Percentiles rank a stretch among this genome's conserved stretches.
Conservation (phyloP, 2,329 filamentous ascomycete species). For the Ophiostoma fasciatum region DNA sequence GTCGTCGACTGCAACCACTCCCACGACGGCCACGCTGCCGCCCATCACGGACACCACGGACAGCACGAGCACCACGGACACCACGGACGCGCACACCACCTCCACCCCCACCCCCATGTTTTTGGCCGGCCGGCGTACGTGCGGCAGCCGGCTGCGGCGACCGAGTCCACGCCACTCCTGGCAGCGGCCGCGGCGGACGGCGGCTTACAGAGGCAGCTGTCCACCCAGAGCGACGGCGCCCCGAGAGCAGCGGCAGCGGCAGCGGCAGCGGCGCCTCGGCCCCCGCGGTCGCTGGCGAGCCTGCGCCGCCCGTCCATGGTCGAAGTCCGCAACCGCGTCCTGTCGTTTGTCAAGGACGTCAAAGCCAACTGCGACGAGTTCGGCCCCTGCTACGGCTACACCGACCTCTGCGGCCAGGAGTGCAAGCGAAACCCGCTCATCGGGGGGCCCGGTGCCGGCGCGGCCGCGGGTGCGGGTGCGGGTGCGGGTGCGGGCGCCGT, state of each 20-base stretch:
- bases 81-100: not conserved
- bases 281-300: conserved; percentile 5
- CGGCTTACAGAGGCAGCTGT: conserved; percentile 16
- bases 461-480: not conserved
- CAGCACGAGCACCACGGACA: not conserved
- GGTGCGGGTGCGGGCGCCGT: not conserved
- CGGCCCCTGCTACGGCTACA: conserved; percentile 48
- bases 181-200: conserved; percentile 10
- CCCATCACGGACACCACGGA: not conserved
- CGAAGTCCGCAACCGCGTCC: conserved; percentile 38
- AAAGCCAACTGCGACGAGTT: conserved; percentile 46
- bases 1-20: conserved; percentile 69
- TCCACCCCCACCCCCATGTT: not conserved
- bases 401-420: conserved; percentile 50
- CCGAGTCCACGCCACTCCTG: conserved; percentile 37
- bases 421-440: conserved; percentile 45
- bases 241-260: too few species aligned
- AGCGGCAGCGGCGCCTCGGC: not conserved
- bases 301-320: conserved; percentile 37
- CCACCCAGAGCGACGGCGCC: conserved; percentile 1
- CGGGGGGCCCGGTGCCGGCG: not conserved
- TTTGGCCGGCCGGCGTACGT: not conserved
- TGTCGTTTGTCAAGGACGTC: conserved; percentile 51
- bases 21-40: conserved; percentile 24
- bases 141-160: conserved; percentile 5